These are phyloP conservation scores for Pholiota adiposa DNA, from an alignment of 1,284 basidiomycete species.

Conservation along the genomic window DNA sequence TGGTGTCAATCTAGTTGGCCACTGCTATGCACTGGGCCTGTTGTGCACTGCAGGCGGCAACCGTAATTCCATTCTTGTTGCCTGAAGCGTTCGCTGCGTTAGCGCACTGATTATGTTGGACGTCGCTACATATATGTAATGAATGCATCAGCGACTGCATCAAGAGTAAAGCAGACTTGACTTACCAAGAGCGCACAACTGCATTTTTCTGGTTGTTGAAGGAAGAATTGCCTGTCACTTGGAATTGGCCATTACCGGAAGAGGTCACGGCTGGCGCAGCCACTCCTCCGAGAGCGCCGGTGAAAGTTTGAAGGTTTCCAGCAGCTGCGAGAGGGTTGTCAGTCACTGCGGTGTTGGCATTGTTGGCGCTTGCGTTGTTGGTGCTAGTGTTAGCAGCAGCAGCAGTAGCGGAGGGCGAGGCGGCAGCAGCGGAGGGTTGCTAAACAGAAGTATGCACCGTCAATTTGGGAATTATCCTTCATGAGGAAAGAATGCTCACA, in stretches of 20 bases:
- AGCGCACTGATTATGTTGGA: constrained; percentile 50
- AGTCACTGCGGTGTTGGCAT: constrained; percentile 8
- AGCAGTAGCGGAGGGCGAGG: constrained; percentile 4
- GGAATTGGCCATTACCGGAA: constrained; percentile 38
- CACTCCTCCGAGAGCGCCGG: constrained; percentile 40
- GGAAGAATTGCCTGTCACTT: constrained; percentile 37
- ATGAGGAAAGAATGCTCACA: neutral
- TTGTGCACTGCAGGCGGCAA: constrained; percentile 42
- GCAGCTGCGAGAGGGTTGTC: constrained; percentile 14
- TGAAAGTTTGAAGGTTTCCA: constrained; percentile 41
- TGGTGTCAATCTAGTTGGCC: neutral
- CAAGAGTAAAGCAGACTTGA: neutral
- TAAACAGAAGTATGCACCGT: too few relatives aligned
- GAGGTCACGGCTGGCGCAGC: constrained; percentile 39
- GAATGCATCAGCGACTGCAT: neutral
- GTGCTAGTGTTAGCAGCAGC: constrained; percentile 6
- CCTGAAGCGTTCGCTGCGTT: constrained; percentile 47
- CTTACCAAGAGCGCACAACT: constrained; percentile 45
- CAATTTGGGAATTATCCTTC: too few relatives aligned
- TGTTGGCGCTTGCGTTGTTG: constrained; percentile 16
- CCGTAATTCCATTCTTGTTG: constrained; percentile 43
- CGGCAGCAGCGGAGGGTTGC: constrained; percentile 15
- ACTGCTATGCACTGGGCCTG: constrained; percentile 35
- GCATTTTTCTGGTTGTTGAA: constrained; percentile 40
- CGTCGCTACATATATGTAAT: constrained; percentile 32